Percentiles rank a stretch among this genome's conserved stretches.
Conservation (phyloP, 192 early-diverging fungal genomes). For the Spinellus fusiger region DNA sequence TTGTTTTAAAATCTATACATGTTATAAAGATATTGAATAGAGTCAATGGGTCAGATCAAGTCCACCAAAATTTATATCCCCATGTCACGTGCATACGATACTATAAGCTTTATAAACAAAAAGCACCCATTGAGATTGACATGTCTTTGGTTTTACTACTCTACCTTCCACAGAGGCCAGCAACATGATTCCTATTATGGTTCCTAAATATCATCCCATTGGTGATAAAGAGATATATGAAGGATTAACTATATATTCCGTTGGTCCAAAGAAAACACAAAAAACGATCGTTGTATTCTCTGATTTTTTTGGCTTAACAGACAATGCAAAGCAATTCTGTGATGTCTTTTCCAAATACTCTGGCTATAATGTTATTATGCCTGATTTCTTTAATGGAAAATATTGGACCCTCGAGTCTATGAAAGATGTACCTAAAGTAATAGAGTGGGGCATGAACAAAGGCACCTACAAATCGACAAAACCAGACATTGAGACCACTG, state of each 20-base stretch:
- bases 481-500: slow-evolving; percentile 3
- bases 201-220: slow-evolving; percentile 19
- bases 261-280: slow-evolving; percentile 13
- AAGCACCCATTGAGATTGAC: no score
- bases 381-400: slow-evolving; percentile 57
- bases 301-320: not conserved
- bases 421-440: slow-evolving; percentile 31
- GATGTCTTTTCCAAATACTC: slow-evolving; percentile 43
- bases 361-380: slow-evolving; percentile 57
- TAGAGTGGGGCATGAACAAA: slow-evolving; percentile 23
- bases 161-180: slow-evolving; percentile 27
- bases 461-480: slow-evolving; percentile 12
- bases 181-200: slow-evolving; percentile 21
- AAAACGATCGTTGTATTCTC: not conserved
- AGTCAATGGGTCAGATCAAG: no score
- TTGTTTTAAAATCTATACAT: no score
- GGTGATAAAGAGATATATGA: slow-evolving; percentile 18
- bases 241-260: slow-evolving; percentile 21
- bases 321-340: slow-evolving; percentile 60
- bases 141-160: not conserved
- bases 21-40: no score
- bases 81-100: no score
- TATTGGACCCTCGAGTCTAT: slow-evolving; percentile 33
- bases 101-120: no score
- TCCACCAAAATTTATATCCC: no score